Evolutionary conservation across 306 rosid genomes (phyloP), one percentile per base, ranked within the genome.

Genomic region (Parietaria judaica): DNA sequence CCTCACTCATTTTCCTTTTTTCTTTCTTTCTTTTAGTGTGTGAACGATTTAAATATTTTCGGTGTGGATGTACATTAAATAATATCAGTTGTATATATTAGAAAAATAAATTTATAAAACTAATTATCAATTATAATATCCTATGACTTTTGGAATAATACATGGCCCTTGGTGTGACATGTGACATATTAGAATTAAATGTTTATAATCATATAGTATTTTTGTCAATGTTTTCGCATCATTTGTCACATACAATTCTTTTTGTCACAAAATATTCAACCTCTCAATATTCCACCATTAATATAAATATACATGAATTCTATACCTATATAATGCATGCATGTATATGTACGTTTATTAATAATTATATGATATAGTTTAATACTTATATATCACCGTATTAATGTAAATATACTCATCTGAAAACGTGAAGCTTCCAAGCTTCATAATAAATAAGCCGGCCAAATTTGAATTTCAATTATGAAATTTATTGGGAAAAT

Each of bases 401-500:
- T 60, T 58, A 36, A 37, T 60, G 51, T 23, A 60, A 60, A 14
- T 51, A 44, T 60, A 36, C 50, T 34, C 50, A 44, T 60, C 38
- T 44, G n/a, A 4, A 60, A 15, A 60, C 64, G 51, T 41, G n/a
- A 7, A 15, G 36, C 36, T 60, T 6, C n/a, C 31, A 23, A 2
- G 31, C 31, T 23, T 23, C 31, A 23, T 23, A 23, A 46, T 11
- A 23, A 51, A 44, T 12, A 14, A 52, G 44, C 34, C 43, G 7
- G 11, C 52, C 54, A 46, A 60, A 43, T 52, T 37, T 36, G 63
- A 60, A 23, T 38, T 72, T 65, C 56, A 53, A 58, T 45, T 39
- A 59, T 34, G 14, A 7, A 59, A 59, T 14, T 43, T 15, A 51
- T 39, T 36, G 52, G 66, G n/a, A 49, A 59, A 51, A 59, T 35